phyloP scores from a whole-genome alignment of 208 protist species.

The Acanthamoeba royreba region DNA sequence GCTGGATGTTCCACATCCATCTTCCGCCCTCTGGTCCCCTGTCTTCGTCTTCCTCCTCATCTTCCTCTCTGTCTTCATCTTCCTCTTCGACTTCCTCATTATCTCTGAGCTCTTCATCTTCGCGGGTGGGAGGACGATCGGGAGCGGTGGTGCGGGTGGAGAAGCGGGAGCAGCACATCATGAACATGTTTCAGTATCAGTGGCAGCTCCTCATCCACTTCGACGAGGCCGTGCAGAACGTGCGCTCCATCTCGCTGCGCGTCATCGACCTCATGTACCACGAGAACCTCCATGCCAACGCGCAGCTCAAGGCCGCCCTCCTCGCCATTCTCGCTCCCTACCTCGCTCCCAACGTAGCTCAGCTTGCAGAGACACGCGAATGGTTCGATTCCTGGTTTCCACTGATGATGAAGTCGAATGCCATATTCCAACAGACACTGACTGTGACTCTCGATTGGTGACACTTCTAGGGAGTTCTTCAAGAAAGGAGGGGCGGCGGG shows the following conservation, averaged over 20 bases:
- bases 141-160: neutral
- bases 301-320: neutral
- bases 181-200: slow-evolving; percentile 46
- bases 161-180: slow-evolving; percentile 34
- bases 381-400: neutral
- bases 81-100: too few species aligned
- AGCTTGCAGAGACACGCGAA: neutral
- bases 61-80: neutral
- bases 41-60: neutral
- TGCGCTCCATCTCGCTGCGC: neutral
- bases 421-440: too few species aligned
- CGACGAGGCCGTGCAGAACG: neutral
- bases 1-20: slow-evolving; percentile 31
- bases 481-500: neutral
- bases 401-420: neutral
- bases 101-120: too few species aligned
- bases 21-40: neutral
- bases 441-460: too few species aligned
- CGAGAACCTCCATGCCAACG: neutral
- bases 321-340: neutral
- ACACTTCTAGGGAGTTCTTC: neutral
- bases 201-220: slow-evolving; percentile 31
- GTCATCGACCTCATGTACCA: slow-evolving; percentile 34
- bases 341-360: neutral
- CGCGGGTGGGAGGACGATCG: neutral